Evolutionary conservation across 2,329 filamentous ascomycete genomes (phyloP).

Genomic region (Aspergillus pseudoterreus): DNA sequence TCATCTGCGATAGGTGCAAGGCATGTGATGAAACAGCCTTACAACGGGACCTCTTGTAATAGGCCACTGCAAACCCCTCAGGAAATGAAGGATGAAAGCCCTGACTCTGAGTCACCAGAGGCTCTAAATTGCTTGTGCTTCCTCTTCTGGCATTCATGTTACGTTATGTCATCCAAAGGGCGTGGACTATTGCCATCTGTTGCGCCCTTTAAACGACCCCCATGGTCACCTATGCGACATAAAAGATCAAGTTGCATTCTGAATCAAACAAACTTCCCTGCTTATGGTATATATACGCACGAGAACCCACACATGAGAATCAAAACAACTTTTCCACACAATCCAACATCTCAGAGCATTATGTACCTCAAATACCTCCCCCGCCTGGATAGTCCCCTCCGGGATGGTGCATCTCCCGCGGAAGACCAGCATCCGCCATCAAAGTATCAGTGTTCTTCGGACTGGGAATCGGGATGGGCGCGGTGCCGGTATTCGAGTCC

Average conservation of each 20-base stretch:
- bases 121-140: neutral
- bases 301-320: neutral
- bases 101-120: neutral
- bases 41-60: too few relatives aligned
- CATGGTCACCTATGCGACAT: too few relatives aligned
- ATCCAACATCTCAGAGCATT: neutral
- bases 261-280: neutral
- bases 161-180: neutral
- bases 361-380: constrained; percentile 1
- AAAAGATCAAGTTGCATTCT: too few relatives aligned
- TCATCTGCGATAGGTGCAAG: too few relatives aligned
- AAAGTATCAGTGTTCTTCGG: constrained; percentile 10
- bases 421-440: constrained; percentile 10
- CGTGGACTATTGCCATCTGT: neutral
- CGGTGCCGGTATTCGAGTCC: constrained; percentile 7
- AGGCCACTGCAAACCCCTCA: neutral
- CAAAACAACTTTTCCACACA: neutral
- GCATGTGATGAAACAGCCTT: too few relatives aligned
- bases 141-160: neutral
- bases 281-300: neutral
- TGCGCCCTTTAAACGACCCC: too few relatives aligned
- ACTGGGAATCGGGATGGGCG: constrained; percentile 20
- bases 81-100: neutral
- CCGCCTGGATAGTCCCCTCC: neutral
- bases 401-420: neutral